These are phyloP conservation scores for Candida dajiaensis DNA, from an alignment of 805 yeast genomes.

Conservation along the genomic window DNA sequence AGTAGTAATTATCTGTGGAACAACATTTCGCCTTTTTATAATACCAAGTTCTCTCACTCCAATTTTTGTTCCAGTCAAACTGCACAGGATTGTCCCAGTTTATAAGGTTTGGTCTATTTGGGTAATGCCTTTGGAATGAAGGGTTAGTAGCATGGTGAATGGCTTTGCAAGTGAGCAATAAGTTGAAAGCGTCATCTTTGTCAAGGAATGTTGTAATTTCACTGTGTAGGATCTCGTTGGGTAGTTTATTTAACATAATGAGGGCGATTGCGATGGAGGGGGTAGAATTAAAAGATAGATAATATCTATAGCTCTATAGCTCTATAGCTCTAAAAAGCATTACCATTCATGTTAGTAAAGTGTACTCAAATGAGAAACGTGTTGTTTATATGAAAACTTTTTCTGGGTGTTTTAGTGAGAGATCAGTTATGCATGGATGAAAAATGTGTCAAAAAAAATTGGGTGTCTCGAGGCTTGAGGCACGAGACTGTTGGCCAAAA, in stretches of 20 bases:
- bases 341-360: no score
- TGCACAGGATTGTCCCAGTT: background rate
- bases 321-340: no score
- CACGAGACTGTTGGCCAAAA: no score
- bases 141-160: background rate
- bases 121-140: background rate
- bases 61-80: background rate
- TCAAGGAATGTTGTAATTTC: background rate
- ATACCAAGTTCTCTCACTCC: background rate
- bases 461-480: background rate
- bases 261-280: no score
- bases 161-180: background rate
- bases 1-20: background rate
- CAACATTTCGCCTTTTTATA: background rate
- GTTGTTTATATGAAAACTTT: background rate
- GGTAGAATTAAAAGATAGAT: no score
- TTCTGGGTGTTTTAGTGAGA: background rate
- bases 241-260: background rate
- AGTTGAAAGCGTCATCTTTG: background rate
- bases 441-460: background rate
- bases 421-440: background rate
- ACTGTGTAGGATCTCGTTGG: background rate
- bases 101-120: background rate
- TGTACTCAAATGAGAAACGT: no score
- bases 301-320: no score